Evolutionary conservation across 768 basidiomycete species (phyloP), one percentile per base, ranked within the genome.

Genomic region (Lentinula raphanica): DNA sequence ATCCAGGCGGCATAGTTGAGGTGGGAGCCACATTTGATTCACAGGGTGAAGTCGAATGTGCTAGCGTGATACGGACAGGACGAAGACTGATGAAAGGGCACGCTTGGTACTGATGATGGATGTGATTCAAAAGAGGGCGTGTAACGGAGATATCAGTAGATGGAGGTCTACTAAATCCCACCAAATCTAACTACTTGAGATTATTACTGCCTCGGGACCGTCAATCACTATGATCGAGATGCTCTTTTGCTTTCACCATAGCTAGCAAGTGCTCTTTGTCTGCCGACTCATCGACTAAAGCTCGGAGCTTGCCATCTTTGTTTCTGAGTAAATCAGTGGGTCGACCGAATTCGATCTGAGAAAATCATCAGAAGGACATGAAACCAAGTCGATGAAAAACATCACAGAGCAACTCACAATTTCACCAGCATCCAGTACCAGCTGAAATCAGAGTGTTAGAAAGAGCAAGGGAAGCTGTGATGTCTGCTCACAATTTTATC

Each of bases 41-140:
- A 17, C 67, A 76, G 61, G 84, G 85, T 11, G 66, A 67, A 13
- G 81, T 85, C 19, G 72, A 69, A 54, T 83, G 79, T 61, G 87
- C 84, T 1, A 82, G 80, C 62, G 87, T 88, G 19, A 76, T 87
- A 23, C 69, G 87, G 56, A 91, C 87, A 2, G 89, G 88, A 1
- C 76, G 86, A 58, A 72, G 84, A 62, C 67, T 90, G 60, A 91
- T 91, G 88, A 80, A 78, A 59, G 89, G 89, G 0, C 73, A 68
- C 0, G 87, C 86, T 0, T 89, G 80, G 77, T 86, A 85, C 81
- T 87, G 74, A 73, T 5, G 19, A 5, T 8, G 13, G 11, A 46
- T 40, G 19, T 17, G 32, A 35, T 7, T 8, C 32, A 35, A 6
- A 35, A 35, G 32, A 35, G 32, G 13, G 13, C n/a, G 13, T 35